phyloP scores from a whole-genome alignment of 2,329 filamentous ascomycete species.

The Verticillium dahliae region DNA sequence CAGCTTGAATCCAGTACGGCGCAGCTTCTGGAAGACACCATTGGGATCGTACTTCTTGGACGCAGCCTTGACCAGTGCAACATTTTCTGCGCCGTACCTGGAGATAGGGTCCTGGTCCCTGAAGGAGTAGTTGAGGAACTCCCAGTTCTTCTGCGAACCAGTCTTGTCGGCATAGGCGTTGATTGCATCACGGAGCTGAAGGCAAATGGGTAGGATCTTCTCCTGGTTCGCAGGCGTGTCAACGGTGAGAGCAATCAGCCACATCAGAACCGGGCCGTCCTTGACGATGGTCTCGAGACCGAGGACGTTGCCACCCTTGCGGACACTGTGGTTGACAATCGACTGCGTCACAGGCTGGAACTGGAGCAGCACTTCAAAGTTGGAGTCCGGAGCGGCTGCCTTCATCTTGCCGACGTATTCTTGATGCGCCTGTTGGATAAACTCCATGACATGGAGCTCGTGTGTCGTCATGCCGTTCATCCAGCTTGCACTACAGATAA shows the following conservation, averaged over 20 bases:
- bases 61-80: conserved; percentile 20
- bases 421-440: conserved; percentile 20
- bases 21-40: conserved; percentile 25
- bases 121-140: conserved; percentile 37
- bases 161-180: conserved; percentile 19
- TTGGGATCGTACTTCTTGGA: conserved; percentile 25
- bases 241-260: conserved; percentile 29
- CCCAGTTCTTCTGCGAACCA: conserved; percentile 23
- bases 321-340: conserved; percentile 15
- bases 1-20: conserved; percentile 21
- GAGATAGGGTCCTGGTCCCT: conserved; percentile 28
- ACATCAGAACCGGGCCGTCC: conserved; percentile 26
- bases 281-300: conserved; percentile 24
- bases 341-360: conserved; percentile 24
- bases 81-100: conserved; percentile 27
- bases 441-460: conserved; percentile 21
- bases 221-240: conserved; percentile 26
- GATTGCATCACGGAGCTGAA: conserved; percentile 17
- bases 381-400: conserved; percentile 15
- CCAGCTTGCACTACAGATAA: conserved; percentile 20
- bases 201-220: conserved; percentile 21
- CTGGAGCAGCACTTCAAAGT: conserved; percentile 19
- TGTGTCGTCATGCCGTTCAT: conserved; percentile 21
- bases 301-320: conserved; percentile 22
- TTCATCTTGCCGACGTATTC: conserved; percentile 20